Conservation (phyloP, 768 basidiomycete genomes). For the Rhizopogon vinicolor region DNA sequence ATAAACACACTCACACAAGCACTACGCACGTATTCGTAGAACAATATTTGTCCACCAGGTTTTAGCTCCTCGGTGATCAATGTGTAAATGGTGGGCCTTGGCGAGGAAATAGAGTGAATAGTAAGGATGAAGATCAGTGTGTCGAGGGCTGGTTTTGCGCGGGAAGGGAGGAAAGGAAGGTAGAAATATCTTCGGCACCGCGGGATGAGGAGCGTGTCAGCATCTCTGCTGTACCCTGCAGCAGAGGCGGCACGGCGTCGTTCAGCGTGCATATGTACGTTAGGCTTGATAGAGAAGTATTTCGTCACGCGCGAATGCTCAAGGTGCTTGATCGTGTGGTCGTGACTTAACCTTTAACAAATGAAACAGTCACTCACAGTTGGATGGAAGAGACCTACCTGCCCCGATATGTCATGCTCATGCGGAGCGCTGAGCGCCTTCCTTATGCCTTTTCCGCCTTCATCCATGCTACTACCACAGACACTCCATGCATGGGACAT, state of each 20-base stretch:
- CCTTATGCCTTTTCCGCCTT: conserved; percentile 36
- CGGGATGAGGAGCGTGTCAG: conserved; percentile 55
- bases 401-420: conserved; percentile 58
- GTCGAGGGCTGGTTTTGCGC: conserved; percentile 37
- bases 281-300: conserved; percentile 75
- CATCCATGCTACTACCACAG: conserved; percentile 47
- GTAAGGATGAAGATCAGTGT: conserved; percentile 64
- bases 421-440: conserved; percentile 44
- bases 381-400: conserved; percentile 32
- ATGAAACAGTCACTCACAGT: conserved; percentile 52
- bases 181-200: conserved; percentile 54
- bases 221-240: conserved; percentile 48
- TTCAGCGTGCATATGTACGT: conserved; percentile 53
- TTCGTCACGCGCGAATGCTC: conserved; percentile 47
- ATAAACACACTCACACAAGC: conserved; percentile 5
- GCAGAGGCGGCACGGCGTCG: conserved; percentile 45
- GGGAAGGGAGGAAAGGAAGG: conserved; percentile 40
- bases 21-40: conserved; percentile 68
- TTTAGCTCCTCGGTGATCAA: conserved; percentile 52
- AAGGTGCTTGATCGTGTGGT: conserved; percentile 48
- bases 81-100: conserved; percentile 39
- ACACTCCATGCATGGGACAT: conserved; percentile 54
- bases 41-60: conserved; percentile 60
- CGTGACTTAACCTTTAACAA: too few species aligned
- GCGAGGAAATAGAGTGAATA: conserved; percentile 59